Conservation (phyloP, 805 yeast genomes). For the Teunomyces pallodes region DNA sequence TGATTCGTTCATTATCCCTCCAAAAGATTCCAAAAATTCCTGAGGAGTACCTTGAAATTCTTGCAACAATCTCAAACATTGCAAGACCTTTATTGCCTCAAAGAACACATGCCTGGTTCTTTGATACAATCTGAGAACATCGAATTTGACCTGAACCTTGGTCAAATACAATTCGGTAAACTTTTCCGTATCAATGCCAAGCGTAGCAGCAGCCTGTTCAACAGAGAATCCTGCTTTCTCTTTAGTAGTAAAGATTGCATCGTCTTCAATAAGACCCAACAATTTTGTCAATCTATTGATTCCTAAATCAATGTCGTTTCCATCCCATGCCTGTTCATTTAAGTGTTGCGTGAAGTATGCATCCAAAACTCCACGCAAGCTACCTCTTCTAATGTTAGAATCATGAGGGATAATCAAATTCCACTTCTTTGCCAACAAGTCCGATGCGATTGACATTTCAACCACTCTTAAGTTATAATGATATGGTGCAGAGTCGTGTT, state of each 20-base stretch:
- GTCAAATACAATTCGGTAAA: conserved; percentile 44
- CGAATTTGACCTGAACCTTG: conserved; percentile 57
- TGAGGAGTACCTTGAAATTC: conserved; percentile 8
- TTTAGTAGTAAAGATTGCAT: conserved; percentile 26
- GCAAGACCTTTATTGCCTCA: conserved; percentile 59
- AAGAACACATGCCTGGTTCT: conserved; percentile 62
- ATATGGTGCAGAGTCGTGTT: conserved; percentile 66
- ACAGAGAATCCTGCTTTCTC: conserved; percentile 49
- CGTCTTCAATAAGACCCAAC: conserved; percentile 42
- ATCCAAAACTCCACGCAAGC: conserved; percentile 63
- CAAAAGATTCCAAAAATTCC: conserved; percentile 44
- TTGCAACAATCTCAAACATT: conserved; percentile 42
- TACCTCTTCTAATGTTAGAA: conserved; percentile 55
- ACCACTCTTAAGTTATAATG: conserved; percentile 72
- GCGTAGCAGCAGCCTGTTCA: conserved; percentile 43
- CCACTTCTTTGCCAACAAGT: conserved; percentile 49
- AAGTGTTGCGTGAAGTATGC: conserved; percentile 38
- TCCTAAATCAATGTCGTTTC: conserved; percentile 43
- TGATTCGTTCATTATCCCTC: conserved; percentile 56
- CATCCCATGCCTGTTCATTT: conserved; percentile 40
- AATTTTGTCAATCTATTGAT: conserved; percentile 37
- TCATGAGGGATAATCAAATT: conserved; percentile 43
- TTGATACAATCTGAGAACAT: conserved; percentile 51
- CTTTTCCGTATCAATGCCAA: conserved; percentile 43
- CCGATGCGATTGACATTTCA: conserved; percentile 68